A percentile compares a stretch with the other conserved stretches of the same genome.
Evolutionary conservation across 495 filamentous ascomycete genomes (phyloP).

Genomic region (Platismatia glauca): DNA sequence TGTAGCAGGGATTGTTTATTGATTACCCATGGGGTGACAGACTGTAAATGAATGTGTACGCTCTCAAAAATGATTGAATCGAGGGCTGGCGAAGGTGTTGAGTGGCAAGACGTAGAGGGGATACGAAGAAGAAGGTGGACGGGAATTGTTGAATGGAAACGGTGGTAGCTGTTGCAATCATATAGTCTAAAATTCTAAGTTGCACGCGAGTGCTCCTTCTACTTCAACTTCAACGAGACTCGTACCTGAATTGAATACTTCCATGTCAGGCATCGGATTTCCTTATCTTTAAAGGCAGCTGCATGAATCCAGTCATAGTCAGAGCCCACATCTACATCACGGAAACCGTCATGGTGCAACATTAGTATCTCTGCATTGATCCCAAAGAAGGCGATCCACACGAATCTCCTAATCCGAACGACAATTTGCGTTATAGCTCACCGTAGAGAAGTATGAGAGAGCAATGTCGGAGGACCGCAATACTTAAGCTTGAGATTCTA

Average conservation of each 20-base stretch:
- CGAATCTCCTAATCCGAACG: not conserved
- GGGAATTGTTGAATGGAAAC: not conserved
- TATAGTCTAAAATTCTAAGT: not conserved
- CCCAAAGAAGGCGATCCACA: not conserved
- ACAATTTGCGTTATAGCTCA: not conserved
- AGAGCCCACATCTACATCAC: not conserved
- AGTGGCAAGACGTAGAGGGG: not conserved
- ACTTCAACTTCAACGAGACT: not conserved
- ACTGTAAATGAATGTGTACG: not conserved
- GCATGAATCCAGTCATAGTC: not conserved
- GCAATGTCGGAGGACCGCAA: not conserved
- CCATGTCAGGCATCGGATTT: not conserved
- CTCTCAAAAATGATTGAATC: not conserved
- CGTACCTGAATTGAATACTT: not conserved
- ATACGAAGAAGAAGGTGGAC: not conserved
- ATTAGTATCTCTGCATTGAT: not conserved
- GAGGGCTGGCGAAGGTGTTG: not conserved
- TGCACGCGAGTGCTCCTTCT: not conserved
- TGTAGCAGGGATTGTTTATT: not conserved
- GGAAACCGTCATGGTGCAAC: not conserved
- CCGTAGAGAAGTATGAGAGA: not conserved
- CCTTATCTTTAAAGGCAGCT: not conserved
- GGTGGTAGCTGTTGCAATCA: not conserved
- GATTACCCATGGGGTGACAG: not conserved
- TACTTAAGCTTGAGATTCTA: not conserved